Conservation (phyloP, 306 rosid genomes). For the Trifolium dubium region DNA sequence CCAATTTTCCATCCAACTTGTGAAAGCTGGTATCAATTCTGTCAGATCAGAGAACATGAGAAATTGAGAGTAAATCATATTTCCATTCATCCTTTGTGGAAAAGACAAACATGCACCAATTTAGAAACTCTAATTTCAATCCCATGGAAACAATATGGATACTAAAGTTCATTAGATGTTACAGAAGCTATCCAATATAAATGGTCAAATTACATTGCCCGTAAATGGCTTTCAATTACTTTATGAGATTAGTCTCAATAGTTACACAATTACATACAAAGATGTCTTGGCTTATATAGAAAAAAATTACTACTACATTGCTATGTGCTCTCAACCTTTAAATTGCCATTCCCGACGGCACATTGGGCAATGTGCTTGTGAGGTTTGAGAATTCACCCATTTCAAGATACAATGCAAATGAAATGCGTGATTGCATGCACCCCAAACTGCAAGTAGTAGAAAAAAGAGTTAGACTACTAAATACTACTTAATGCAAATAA, state of each 20-base stretch:
- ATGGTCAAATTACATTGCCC: neutral
- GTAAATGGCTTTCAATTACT: constrained; percentile 5
- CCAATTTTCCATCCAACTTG: constrained; percentile 46
- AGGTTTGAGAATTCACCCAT: constrained; percentile 87
- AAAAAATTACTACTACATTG: neutral
- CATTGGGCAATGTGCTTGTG: constrained; percentile 96
- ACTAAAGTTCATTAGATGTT: neutral
- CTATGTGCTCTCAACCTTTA: constrained; percentile 57
- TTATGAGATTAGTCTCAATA: neutral
- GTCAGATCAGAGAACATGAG: neutral
- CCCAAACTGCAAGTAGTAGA: constrained; percentile 7
- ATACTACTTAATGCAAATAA: neutral
- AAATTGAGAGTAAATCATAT: neutral
- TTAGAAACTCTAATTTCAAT: neutral
- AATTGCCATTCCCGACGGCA: constrained; percentile 93
- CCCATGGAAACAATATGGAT: constrained; percentile 8
- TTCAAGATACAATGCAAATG: constrained; percentile 92
- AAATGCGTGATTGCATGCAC: constrained; percentile 68
- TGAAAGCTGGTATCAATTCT: neutral
- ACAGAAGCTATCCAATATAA: neutral
- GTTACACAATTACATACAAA: neutral
- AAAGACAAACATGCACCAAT: constrained; percentile 3
- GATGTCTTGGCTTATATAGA: neutral
- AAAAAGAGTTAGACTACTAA: neutral
- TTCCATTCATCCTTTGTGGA: neutral